phyloP scores from a whole-genome alignment of 306 rosid species.

The Oemleria cerasiformis region DNA sequence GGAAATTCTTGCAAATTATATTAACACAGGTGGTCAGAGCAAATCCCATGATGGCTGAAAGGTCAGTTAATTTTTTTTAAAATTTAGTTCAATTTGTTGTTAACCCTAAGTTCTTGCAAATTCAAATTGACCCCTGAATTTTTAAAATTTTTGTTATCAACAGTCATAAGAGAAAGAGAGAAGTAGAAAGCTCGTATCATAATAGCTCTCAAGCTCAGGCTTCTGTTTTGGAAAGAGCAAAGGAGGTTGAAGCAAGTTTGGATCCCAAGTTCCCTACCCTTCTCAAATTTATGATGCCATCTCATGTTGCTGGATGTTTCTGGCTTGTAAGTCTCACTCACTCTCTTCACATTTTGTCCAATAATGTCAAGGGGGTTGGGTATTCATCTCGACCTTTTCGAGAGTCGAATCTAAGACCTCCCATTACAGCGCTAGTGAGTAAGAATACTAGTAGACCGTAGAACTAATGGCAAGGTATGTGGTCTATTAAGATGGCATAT shows the following conservation, averaged over 20 bases:
- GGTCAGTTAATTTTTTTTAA: slow-evolving; percentile 25
- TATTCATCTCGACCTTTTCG: too few relatives aligned
- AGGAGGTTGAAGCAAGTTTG: slow-evolving; percentile 34
- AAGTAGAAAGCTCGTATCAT: not conserved
- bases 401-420: too few relatives aligned
- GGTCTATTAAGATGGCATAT: not conserved
- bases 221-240: slow-evolving; percentile 27
- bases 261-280: slow-evolving; percentile 35
- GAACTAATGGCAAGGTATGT: not conserved
- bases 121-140: too few relatives aligned
- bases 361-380: not conserved
- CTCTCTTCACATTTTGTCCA: not conserved
- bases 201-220: slow-evolving; percentile 6
- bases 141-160: not conserved
- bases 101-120: too few relatives aligned
- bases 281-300: slow-evolving; percentile 37
- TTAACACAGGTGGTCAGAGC: slow-evolving; percentile 16
- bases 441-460: too few relatives aligned
- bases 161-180: slow-evolving; percentile 29
- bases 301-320: slow-evolving; percentile 49
- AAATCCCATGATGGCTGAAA: slow-evolving; percentile 17
- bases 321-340: slow-evolving; percentile 46
- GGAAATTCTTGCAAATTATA: not conserved
- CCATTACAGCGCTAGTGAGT: too few relatives aligned
- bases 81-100: not conserved